Conservation (phyloP, 805 yeast species). For the Zygotorulaspora danielsina region DNA sequence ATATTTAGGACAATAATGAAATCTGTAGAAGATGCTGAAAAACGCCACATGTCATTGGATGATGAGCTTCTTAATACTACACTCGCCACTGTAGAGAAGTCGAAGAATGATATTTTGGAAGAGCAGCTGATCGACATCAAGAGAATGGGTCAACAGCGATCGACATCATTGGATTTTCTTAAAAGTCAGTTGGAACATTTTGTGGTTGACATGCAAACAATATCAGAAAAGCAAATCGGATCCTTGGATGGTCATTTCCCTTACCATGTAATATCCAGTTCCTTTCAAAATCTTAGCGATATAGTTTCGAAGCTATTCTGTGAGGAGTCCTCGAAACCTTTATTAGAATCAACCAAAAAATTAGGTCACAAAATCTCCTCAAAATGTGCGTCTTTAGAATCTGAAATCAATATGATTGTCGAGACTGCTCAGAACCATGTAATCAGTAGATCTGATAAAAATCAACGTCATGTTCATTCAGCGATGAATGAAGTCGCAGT, state of each 20-base stretch:
- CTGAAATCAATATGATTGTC: constrained; percentile 4
- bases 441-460: constrained; percentile 1
- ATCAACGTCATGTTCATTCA: constrained; percentile 1
- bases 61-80: constrained; percentile 5
- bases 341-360: not conserved
- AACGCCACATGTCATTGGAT: constrained; percentile 8
- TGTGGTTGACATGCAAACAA: not conserved
- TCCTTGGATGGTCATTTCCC: not conserved
- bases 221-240: not conserved
- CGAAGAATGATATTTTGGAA: constrained; percentile 1
- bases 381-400: constrained; percentile 3
- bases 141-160: not conserved
- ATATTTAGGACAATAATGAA: constrained; percentile 8
- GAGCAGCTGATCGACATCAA: constrained; percentile 2
- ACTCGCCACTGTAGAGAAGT: not conserved
- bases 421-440: constrained; percentile 10
- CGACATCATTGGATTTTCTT: not conserved
- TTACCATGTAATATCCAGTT: constrained; percentile 3
- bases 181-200: constrained; percentile 1
- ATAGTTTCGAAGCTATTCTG: constrained; percentile 1
- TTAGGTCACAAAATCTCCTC: constrained; percentile 6
- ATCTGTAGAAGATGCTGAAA: constrained; percentile 11
- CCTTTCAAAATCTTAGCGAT: constrained; percentile 4
- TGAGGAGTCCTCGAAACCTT: constrained; percentile 5
- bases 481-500: constrained; percentile 1